Conservation (phyloP, 202 grass and related monocot genomes). For the Bolboschoenoplectus hybrid region DNA sequence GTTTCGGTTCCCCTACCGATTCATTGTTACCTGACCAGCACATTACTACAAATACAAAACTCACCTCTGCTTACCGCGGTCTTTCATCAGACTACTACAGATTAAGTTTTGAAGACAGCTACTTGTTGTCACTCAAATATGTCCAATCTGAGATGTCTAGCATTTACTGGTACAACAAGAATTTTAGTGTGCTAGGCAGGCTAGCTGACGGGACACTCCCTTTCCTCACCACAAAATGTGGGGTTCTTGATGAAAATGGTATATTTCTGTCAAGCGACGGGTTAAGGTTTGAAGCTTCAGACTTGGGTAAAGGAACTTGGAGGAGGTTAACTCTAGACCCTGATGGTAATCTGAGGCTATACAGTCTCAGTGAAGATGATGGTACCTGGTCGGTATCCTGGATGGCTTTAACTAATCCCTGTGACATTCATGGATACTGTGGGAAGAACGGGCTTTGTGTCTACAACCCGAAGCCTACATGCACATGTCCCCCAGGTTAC, state of each 20-base stretch:
- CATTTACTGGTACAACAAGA: slow-evolving; percentile 73
- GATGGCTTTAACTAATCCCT: slow-evolving; percentile 46
- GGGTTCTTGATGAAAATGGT: slow-evolving; percentile 40
- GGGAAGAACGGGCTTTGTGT: slow-evolving; percentile 56
- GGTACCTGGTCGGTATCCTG: slow-evolving; percentile 49
- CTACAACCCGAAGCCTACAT: slow-evolving; percentile 41
- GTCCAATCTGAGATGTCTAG: slow-evolving; percentile 52
- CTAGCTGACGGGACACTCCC: slow-evolving; percentile 16
- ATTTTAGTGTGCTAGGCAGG: slow-evolving; percentile 27
- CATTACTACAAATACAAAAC: slow-evolving; percentile 43
- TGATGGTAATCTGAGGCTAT: slow-evolving; percentile 51
- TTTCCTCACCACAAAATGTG: slow-evolving; percentile 27
- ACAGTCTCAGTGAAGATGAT: slow-evolving; percentile 43
- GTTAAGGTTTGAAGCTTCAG: slow-evolving; percentile 42
- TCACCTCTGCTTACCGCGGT: slow-evolving; percentile 43
- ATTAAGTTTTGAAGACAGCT: slow-evolving; percentile 56
- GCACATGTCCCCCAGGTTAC: slow-evolving; percentile 56
- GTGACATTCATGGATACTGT: slow-evolving; percentile 54
- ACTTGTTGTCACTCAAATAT: slow-evolving; percentile 65
- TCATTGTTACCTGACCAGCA: slow-evolving; percentile 54
- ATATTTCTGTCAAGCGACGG: slow-evolving; percentile 49
- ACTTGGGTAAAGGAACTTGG: slow-evolving; percentile 39
- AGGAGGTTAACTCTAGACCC: slow-evolving; percentile 52
- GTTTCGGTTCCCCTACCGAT: slow-evolving; percentile 57
- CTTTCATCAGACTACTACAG: slow-evolving; percentile 50